Evolutionary conservation across 208 protist species (phyloP).

Genomic region (Naegleria fowleri): DNA sequence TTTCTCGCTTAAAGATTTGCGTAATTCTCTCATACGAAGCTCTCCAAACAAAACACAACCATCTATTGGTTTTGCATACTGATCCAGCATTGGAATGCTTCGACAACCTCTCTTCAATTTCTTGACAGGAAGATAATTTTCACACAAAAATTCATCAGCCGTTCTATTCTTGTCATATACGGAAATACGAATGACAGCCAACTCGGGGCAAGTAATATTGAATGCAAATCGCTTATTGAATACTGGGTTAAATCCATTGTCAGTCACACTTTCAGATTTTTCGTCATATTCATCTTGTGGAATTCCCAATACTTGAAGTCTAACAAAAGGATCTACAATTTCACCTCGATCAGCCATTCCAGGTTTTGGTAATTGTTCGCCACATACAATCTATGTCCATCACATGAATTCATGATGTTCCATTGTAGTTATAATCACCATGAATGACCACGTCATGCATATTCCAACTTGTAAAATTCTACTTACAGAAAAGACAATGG

Average conservation of each 20-base stretch:
- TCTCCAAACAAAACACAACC: slow-evolving; percentile 13
- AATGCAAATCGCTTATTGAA: slow-evolving; percentile 43
- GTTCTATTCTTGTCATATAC: slow-evolving; percentile 39
- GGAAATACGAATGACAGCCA: slow-evolving; percentile 25
- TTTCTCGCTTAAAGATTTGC: neutral
- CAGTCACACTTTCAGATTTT: slow-evolving; percentile 30
- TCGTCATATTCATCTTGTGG: slow-evolving; percentile 13
- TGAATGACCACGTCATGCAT: neutral
- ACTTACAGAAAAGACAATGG: neutral
- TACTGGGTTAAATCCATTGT: slow-evolving; percentile 44
- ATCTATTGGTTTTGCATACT: neutral
- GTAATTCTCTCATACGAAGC: neutral
- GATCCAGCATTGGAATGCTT: slow-evolving; percentile 27
- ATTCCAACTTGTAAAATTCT: neutral
- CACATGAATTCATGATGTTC: neutral
- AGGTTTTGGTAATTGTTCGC: slow-evolving; percentile 31
- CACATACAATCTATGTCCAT: slow-evolving; percentile 33
- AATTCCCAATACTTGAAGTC: slow-evolving; percentile 22
- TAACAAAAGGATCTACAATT: slow-evolving; percentile 41
- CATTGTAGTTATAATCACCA: too few species aligned
- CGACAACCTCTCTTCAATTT: slow-evolving; percentile 34
- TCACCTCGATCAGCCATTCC: slow-evolving; percentile 9
- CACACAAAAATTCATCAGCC: slow-evolving; percentile 33
- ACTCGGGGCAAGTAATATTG: slow-evolving; percentile 6
- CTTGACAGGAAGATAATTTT: slow-evolving; percentile 25